Base-by-base conservation (phyloP, 2,329 filamentous ascomycete species). In the Exophiala alcalophila region DNA sequence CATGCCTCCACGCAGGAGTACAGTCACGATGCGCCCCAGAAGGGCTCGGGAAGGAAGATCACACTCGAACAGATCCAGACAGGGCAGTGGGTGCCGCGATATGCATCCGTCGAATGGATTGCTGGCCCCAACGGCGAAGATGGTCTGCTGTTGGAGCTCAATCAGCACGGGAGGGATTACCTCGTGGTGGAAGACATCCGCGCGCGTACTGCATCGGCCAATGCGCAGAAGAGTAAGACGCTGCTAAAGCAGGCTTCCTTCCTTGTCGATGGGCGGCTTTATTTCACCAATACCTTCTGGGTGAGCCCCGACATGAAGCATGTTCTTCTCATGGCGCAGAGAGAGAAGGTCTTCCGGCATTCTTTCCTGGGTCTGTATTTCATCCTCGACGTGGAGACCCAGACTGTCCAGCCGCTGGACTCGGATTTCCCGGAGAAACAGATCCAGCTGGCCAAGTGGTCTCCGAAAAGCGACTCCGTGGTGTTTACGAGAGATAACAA, bases 401-500 rank as follows among this genome's bases (percentile, higher is more conserved):
- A 96, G 62, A 76, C 68, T 1, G 85, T 77, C 1, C 76, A 94
- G 64, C 81, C 92, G 1, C 69, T 98, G 38, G 80, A 96, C 53
- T 84, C 86, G 0, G 70, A 69, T 2, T 72, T 86, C 33, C 73
- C 78, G 2, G 65, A 79, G 9, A 79, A 74, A 12, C 75, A 79
- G 32, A 74, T 96, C 16, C 90, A 97, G 65, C 74, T 95, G 40
- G 92, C 91, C 5, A 80, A 79, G 21, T 96, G 91, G 90, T 94
- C 87, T 43, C 92, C 92, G 1, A 77, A 80, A 38, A 90, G 89
- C 52, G 81, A 96, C 63, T 83, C 88, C 1, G 68, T 98, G 3
- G 85, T 87, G n/a, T 98, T 91, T 63, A 94, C 90, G 1, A 75
- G 84, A 53, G 77, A 89, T 49, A 97, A 98, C 67, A 95, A 98